These are phyloP conservation scores for Letharia columbiana DNA, from an alignment of 495 filamentous ascomycete species.

Conservation along the genomic window DNA sequence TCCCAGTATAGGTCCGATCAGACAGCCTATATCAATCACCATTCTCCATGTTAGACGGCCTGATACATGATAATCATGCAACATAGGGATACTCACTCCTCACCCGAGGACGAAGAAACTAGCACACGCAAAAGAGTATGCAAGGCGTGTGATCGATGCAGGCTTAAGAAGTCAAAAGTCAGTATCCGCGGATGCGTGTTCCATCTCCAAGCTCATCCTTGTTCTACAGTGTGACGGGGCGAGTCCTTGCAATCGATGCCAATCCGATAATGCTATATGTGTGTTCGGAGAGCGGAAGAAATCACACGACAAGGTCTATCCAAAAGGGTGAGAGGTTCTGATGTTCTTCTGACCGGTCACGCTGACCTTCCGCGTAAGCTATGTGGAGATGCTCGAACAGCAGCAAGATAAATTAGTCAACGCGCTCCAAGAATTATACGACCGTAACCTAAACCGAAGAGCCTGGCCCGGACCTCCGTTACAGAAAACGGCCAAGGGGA, in stretches of 20 bases:
- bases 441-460: constrained; percentile 40
- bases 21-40: neutral
- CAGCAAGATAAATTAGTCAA: constrained; percentile 57
- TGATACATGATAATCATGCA: neutral
- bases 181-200: constrained; percentile 19
- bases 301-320: constrained; percentile 54
- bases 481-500: constrained; percentile 44
- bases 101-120: constrained; percentile 7
- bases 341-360: neutral
- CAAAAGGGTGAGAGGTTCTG: constrained; percentile 45
- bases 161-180: constrained; percentile 59
- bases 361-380: constrained; percentile 34
- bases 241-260: constrained; percentile 52
- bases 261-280: constrained; percentile 52
- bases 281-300: constrained; percentile 56
- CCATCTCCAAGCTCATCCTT: constrained; percentile 7
- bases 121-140: constrained; percentile 48
- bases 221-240: constrained; percentile 50
- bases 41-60: neutral
- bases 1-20: neutral
- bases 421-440: constrained; percentile 53
- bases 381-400: constrained; percentile 65
- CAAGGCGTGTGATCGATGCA: constrained; percentile 56
- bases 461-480: constrained; percentile 49
- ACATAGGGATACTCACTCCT: neutral